Evolutionary conservation across 1,284 basidiomycete species (phyloP).

Genomic region (Stereum hirsutum): DNA sequence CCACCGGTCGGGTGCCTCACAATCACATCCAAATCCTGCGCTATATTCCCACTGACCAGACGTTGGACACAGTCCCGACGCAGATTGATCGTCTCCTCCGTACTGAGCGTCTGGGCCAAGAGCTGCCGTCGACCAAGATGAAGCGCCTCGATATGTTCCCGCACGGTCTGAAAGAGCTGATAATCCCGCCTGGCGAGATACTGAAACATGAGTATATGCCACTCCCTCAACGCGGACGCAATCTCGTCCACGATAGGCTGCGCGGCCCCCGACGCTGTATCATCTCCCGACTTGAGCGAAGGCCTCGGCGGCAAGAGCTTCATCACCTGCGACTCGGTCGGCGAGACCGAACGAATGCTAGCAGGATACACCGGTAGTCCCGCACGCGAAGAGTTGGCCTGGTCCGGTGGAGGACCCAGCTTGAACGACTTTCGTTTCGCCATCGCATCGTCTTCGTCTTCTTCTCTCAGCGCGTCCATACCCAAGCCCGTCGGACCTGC

Average conservation of each 20-base stretch:
- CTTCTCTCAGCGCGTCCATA: conserved; percentile 65
- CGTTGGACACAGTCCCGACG: conserved; percentile 82
- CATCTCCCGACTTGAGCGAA: conserved; percentile 87
- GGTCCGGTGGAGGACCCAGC: conserved; percentile 63
- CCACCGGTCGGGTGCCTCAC: conserved; percentile 92
- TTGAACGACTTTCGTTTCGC: conserved; percentile 49
- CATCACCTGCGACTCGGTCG: conserved; percentile 49
- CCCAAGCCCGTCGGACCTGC: conserved; percentile 44
- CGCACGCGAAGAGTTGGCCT: conserved; percentile 60
- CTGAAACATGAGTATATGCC: conserved; percentile 87
- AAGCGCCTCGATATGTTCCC: conserved; percentile 85
- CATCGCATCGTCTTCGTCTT: conserved; percentile 50
- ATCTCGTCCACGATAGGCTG: conserved; percentile 98
- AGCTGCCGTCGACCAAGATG: conserved; percentile 87
- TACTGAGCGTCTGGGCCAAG: conserved; percentile 80
- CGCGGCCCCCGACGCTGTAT: conserved; percentile 70
- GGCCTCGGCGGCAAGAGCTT: conserved; percentile 89
- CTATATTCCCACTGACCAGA: conserved; percentile 85
- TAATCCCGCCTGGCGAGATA: conserved; percentile 89
- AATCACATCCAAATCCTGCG: conserved; percentile 90
- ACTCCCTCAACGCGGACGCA: conserved; percentile 91
- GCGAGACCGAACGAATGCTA: conserved; percentile 58
- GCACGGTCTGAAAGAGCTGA: conserved; percentile 79
- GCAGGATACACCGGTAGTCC: conserved; percentile 60
- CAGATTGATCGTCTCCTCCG: conserved; percentile 80